A percentile compares a stretch with the other conserved stretches of the same genome.
Conservation (phyloP, 192 early-diverging fungal genomes). For the Geosiphon pyriformis region DNA sequence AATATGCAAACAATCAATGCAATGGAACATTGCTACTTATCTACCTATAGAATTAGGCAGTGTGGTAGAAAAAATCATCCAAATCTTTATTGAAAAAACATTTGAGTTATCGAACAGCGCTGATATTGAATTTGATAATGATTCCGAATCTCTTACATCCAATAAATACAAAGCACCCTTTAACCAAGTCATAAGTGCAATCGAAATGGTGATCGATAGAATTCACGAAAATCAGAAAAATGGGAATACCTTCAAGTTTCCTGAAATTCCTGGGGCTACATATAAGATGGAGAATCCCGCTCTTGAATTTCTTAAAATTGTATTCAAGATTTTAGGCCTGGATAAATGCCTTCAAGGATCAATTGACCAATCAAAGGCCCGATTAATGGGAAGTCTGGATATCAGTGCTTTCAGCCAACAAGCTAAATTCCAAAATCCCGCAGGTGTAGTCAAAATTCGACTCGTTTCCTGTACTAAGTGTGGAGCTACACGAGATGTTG, state of each 20-base stretch:
- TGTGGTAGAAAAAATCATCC: neutral
- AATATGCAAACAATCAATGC: neutral
- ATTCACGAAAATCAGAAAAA: too few relatives aligned
- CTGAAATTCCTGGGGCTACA: neutral
- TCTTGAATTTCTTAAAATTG: neutral
- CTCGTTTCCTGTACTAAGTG: neutral
- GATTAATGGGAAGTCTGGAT: neutral
- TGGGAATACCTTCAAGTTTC: neutral
- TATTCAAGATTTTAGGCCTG: neutral
- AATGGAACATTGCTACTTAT: neutral
- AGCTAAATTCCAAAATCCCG: neutral
- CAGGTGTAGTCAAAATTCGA: neutral
- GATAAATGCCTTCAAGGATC: neutral
- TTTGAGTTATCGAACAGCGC: neutral
- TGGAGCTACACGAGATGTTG: neutral
- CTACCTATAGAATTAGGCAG: neutral
- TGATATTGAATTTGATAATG: neutral
- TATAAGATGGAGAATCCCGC: neutral
- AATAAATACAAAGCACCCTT: neutral
- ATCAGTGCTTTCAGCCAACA: neutral
- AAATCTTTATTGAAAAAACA: neutral
- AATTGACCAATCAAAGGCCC: neutral
- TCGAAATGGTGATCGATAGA: too few relatives aligned
- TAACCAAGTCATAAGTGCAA: neutral
- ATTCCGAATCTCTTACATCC: neutral